Evolutionary conservation across 140 eudicot genomes (phyloP), one percentile per base, ranked within the genome.

Genomic region (Anethum foeniculum): DNA sequence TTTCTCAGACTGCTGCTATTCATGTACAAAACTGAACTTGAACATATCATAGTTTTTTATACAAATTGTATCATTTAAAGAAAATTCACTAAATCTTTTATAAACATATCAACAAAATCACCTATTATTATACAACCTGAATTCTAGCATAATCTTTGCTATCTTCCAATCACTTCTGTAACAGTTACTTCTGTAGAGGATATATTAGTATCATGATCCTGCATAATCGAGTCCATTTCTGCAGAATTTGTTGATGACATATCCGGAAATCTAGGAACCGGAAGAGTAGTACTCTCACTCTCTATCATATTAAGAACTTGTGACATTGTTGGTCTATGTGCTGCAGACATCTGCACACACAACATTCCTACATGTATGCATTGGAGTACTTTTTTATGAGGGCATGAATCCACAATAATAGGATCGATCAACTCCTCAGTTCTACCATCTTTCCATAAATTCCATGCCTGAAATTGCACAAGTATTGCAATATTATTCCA

Each of bases 301-400:
- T 93, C 98, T 85, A 93, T 78, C 98, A 90, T 91, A 81, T 90
- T 76, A 48, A 93, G 86, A 48, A 93, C 93, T 5, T 89, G 82
- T 65, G 98, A 79, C 98, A 93, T 91, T 30, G 89, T 88, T 64
- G 98, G 98, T 72, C 98, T 87, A 41, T 83, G 84, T 43, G 81
- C 82, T 4, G 97, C 96, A 2, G 86, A 83, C 52, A 86, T 89
- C 82, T 93, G 98, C 46, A 91, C 91, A 49, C 98, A 93, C 67
- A 93, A 69, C 93, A 93, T 83, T 2, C 86, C 96, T 3, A 93
- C 87, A 28, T 93, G 97, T 77, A 93, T 81, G 83, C 96, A 91
- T 82, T 89, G 91, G 48, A 81, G 51, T 67, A 86, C 96, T 81
- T 87, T 89, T 1, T 80, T 83, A 51, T 10, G 88, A 51, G 81